A percentile compares a stretch with the other conserved stretches of the same genome.
Evolutionary conservation across 139 green algal genomes (phyloP).

Genomic region (Tetratostichococcus sp.): DNA sequence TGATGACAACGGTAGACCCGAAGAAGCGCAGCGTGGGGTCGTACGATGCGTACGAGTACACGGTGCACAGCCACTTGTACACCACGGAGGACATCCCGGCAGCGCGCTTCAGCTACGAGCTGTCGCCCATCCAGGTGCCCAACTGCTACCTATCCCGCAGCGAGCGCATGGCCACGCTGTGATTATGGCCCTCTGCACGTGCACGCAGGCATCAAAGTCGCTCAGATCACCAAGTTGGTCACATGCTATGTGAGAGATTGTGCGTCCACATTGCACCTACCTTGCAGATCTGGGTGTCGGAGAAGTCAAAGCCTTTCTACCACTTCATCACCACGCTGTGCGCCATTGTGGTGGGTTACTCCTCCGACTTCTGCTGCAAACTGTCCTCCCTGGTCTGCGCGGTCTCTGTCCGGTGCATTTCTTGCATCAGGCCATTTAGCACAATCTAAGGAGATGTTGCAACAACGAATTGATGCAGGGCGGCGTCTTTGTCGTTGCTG

Average conservation of each 20-base stretch:
- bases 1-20: slow-evolving; percentile 77
- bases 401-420: no score
- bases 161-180: no score
- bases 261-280: not conserved
- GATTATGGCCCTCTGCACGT: no score
- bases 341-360: slow-evolving; percentile 44
- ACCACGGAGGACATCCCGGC: slow-evolving; percentile 57
- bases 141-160: no score
- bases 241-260: not conserved
- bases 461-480: slow-evolving; percentile 51
- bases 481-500: slow-evolving; percentile 85
- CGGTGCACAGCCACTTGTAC: slow-evolving; percentile 81
- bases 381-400: not conserved
- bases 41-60: slow-evolving; percentile 91
- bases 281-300: slow-evolving; percentile 58
- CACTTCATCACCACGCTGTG: slow-evolving; percentile 84
- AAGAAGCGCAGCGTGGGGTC: slow-evolving; percentile 4
- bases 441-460: no score
- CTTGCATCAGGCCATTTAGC: no score
- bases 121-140: slow-evolving; percentile 70
- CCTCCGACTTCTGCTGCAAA: no score
- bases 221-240: no score
- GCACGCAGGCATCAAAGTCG: no score
- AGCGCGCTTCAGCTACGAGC: slow-evolving; percentile 73
- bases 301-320: slow-evolving; percentile 59